Evolutionary conservation across 805 yeast genomes (phyloP).

Genomic region (Lipomyces sp.): DNA sequence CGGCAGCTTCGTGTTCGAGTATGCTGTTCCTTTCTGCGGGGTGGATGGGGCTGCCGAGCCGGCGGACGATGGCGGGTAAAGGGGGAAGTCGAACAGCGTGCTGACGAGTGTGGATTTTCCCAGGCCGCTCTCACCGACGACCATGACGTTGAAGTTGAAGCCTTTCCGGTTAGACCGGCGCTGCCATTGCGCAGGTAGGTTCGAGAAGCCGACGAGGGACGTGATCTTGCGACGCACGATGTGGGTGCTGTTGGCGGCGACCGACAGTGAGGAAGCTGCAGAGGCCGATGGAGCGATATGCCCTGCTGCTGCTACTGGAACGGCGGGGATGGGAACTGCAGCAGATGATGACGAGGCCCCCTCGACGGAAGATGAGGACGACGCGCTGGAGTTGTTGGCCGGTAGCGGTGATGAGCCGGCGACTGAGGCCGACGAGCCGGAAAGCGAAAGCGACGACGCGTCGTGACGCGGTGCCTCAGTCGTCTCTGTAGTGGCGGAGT

Average conservation of each 20-base stretch:
- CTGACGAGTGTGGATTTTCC: conserved; percentile 92
- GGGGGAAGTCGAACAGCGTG: conserved; percentile 73
- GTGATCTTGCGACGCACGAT: conserved; percentile 78
- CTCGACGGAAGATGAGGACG: no score
- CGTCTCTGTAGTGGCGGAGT: neutral
- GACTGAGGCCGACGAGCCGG: no score
- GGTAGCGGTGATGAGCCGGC: no score
- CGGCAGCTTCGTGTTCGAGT: no score
- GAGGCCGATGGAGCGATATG: neutral
- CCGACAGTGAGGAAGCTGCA: conserved; percentile 2
- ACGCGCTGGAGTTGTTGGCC: no score
- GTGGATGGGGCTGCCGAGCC: no score
- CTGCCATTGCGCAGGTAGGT: conserved; percentile 98
- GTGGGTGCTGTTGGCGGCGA: conserved; percentile 41
- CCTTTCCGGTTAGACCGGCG: conserved; percentile 88
- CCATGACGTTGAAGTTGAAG: conserved; percentile 81
- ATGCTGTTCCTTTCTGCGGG: no score
- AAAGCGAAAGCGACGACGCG: no score
- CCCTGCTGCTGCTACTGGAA: no score
- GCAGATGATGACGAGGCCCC: no score
- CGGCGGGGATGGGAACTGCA: no score
- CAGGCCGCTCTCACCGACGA: conserved; percentile 83
- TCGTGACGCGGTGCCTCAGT: no score
- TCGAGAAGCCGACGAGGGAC: conserved; percentile 95
- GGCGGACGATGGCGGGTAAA: conserved; percentile 43